Percentiles rank a stretch among this genome's conserved stretches.
phyloP scores from a whole-genome alignment of 2,329 filamentous ascomycete genomes.

The Sporothrix pseudoabietina region DNA sequence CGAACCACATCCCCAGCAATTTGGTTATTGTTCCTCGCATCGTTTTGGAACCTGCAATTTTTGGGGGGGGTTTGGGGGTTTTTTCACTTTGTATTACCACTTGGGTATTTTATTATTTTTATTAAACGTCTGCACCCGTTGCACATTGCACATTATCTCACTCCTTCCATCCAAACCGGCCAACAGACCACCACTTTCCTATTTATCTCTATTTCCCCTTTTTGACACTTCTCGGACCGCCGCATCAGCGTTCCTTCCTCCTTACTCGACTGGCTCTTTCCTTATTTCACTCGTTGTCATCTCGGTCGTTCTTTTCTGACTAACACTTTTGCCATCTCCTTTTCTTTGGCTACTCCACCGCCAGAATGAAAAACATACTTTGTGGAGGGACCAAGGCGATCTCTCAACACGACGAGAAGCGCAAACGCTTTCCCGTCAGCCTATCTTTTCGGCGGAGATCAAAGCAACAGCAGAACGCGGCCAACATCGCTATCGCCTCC shows the following conservation, averaged over 20 bases:
- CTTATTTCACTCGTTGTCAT: neutral
- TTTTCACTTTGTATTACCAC: slow-evolving; percentile 6
- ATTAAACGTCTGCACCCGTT: neutral
- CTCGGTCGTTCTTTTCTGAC: neutral
- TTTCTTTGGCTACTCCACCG: neutral
- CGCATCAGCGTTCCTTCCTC: neutral
- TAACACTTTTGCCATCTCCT: neutral
- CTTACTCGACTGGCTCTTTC: neutral
- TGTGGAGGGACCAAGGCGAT: slow-evolving; percentile 21
- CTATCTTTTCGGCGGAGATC: slow-evolving; percentile 18
- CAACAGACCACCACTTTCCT: neutral
- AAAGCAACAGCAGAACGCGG: neutral
- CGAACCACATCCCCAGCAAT: neutral
- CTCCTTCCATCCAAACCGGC: neutral
- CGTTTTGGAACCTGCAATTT: neutral
- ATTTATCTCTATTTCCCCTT: neutral
- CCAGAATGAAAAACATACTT: slow-evolving; percentile 26
- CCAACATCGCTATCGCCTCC: neutral
- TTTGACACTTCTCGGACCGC: neutral
- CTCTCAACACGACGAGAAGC: slow-evolving; percentile 22
- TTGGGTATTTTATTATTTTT: neutral
- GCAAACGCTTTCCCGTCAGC: slow-evolving; percentile 15
- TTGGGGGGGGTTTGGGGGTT: too few relatives aligned
- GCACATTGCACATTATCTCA: neutral
- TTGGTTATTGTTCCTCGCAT: neutral